These are phyloP conservation scores for Durusdinium trenchii DNA, from an alignment of 73 alveolate genomes.

Conservation along the genomic window DNA sequence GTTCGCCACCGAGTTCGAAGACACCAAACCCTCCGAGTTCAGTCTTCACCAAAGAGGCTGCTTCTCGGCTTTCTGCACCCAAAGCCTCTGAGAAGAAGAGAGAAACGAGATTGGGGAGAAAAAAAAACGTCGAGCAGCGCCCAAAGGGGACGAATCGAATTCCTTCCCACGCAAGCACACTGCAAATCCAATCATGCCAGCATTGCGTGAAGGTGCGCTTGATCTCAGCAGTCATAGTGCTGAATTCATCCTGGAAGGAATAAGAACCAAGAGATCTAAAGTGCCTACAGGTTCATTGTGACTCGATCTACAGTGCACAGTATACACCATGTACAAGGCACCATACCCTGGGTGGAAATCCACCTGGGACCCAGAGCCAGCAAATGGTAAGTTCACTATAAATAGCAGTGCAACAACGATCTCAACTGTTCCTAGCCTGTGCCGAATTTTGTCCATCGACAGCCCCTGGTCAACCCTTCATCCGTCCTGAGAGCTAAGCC, in stretches of 20 bases:
- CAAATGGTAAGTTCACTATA: not conserved
- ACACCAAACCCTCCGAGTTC: not conserved
- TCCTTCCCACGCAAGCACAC: not conserved
- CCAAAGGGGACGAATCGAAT: not conserved
- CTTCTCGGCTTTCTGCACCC: constrained; percentile 89
- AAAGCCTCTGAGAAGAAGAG: constrained; percentile 19
- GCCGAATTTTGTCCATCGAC: too few relatives aligned
- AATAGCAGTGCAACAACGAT: too few relatives aligned
- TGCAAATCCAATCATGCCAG: constrained; percentile 1
- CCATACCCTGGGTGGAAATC: not conserved
- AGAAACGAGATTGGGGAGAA: not conserved
- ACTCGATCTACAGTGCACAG: not conserved
- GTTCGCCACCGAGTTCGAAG: not conserved
- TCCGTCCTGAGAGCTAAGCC: too few relatives aligned
- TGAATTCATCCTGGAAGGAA: constrained; percentile 51
- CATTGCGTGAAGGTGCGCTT: constrained; percentile 51
- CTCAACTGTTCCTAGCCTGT: too few relatives aligned
- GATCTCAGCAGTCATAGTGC: constrained; percentile 86
- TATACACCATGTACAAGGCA: not conserved
- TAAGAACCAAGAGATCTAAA: too few relatives aligned
- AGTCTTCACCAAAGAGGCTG: constrained; percentile 12
- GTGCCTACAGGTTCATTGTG: not conserved
- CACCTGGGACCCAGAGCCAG: not conserved
- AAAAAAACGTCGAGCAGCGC: not conserved
- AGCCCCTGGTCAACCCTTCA: too few relatives aligned